A percentile compares a stretch with the other conserved stretches of the same genome.
phyloP scores from a whole-genome alignment of 495 filamentous ascomycete species.

The Lophiostoma macrostomum region DNA sequence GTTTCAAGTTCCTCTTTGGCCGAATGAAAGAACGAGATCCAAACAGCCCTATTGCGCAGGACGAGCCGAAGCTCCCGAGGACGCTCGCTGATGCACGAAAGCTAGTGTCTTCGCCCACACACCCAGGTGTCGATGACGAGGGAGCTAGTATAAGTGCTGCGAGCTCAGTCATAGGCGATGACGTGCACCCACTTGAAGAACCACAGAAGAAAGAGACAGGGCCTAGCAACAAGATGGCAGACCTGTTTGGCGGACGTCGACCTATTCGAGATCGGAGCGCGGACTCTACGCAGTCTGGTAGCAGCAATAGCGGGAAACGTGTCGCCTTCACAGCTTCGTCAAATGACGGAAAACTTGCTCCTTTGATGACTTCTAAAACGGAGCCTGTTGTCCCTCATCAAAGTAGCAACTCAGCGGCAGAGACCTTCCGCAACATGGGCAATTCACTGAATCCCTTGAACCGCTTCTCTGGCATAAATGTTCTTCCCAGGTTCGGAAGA shows the following conservation, averaged over 20 bases:
- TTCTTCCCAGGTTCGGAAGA: slow-evolving; percentile 72
- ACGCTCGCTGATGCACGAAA: slow-evolving; percentile 90
- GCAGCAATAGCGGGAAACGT: slow-evolving; percentile 50
- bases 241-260: slow-evolving; percentile 60
- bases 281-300: slow-evolving; percentile 67
- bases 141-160: slow-evolving; percentile 44
- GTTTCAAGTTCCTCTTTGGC: slow-evolving; percentile 90
- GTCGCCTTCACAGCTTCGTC: slow-evolving; percentile 41
- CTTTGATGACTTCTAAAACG: slow-evolving; percentile 33
- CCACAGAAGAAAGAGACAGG: slow-evolving; percentile 26
- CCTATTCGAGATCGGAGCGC: slow-evolving; percentile 66
- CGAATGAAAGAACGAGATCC: slow-evolving; percentile 66
- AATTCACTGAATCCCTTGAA: slow-evolving; percentile 83
- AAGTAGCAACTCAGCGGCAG: slow-evolving; percentile 60
- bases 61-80: slow-evolving; percentile 64
- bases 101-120: slow-evolving; percentile 70
- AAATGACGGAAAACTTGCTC: slow-evolving; percentile 30
- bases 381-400: slow-evolving; percentile 5
- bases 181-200: too few species aligned
- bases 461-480: slow-evolving; percentile 63
- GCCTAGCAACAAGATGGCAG: slow-evolving; percentile 58
- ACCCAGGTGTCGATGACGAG: slow-evolving; percentile 48
- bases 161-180: slow-evolving; percentile 41
- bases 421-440: slow-evolving; percentile 79
- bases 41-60: slow-evolving; percentile 47